Evolutionary conservation across 1,284 basidiomycete genomes (phyloP), one percentile per base, ranked within the genome.

Genomic region (Anthracocystis setariae): DNA sequence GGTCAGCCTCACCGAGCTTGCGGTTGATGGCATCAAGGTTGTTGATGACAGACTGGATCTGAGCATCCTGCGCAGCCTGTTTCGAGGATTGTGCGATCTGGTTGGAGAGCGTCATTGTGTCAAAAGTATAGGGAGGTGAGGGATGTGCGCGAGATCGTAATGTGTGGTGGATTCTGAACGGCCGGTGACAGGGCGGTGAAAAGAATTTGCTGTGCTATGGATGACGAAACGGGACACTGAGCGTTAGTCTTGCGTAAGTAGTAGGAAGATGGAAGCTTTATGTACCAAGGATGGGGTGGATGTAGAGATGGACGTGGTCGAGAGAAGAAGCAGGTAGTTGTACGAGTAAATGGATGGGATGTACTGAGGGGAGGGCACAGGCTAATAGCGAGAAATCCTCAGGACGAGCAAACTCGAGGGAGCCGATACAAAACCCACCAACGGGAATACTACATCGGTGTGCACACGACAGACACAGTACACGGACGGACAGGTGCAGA

Each of bases 1-100:
- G 81, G 43, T 64, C 64, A 20, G 81, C 77, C 39, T 81, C 67
- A 38, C 73, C 71, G 25, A 82, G 69, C 39, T 76, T 67, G 42
- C 60, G 61, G 63, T 82, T 82, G 74, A 82, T 80, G 48, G 64
- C 59, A 38, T 66, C 66, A 25, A 82, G 66, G 55, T 78, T 74
- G 48, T 50, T 52, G 48, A 71, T 57, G 54, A 71, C 66, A 17
- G 33, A n/a, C 18, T 61, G 62, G 40, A 77, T 70, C 52, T 65
- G 58, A 2, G 71, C 69, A 40, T 75, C 73, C 40, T 55, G 47
- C 23, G 62, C 60, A 21, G 71, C 71, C 57, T 73, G 61, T 52
- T 54, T 61, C 20, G 66, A 70, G 20, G 66, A 70, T 29, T 70
- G 60, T 7, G 68, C 73, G 47, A 62, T 52, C 44, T 68, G 65